Percentiles rank a stretch among this genome's conserved stretches.
Evolutionary conservation across 208 protist species (phyloP).

Genomic region (Acanthamoeba lenticulata): DNA sequence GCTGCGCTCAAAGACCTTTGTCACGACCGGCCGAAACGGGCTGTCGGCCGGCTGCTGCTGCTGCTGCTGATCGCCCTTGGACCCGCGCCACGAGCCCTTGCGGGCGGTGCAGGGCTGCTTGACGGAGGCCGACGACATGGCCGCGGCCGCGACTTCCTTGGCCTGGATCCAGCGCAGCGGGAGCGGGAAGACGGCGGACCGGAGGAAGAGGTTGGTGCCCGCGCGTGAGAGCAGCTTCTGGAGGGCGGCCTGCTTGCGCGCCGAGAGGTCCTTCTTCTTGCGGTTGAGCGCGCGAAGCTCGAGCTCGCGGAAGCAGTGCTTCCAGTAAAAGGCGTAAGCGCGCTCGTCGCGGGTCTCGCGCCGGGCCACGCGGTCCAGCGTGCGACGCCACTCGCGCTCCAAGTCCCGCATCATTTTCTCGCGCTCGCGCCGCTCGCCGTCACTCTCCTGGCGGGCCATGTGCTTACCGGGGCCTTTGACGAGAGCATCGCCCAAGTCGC

Average conservation of each 20-base stretch:
- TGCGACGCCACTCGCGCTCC: neutral
- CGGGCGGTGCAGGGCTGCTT: neutral
- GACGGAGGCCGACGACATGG: neutral
- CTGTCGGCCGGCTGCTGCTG: neutral
- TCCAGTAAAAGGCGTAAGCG: neutral
- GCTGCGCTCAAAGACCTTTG: neutral
- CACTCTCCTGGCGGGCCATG: neutral
- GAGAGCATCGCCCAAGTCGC: neutral
- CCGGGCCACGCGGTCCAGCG: neutral
- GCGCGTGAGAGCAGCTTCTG: neutral
- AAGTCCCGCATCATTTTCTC: neutral
- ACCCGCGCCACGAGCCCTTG: neutral
- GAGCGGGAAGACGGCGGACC: neutral
- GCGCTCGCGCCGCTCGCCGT: neutral
- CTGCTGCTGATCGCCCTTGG: neutral
- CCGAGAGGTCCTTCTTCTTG: neutral
- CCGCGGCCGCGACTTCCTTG: neutral
- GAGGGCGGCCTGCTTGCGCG: neutral
- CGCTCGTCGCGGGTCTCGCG: neutral
- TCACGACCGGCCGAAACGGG: neutral
- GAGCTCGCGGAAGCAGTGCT: constrained; percentile 5
- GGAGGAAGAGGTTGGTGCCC: neutral
- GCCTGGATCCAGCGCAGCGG: neutral
- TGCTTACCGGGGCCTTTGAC: neutral
- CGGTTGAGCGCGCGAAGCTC: neutral